Percentiles rank a stretch among this genome's conserved stretches.
Conservation (phyloP, 257 asterid genomes). For the Solanum habrochaites region DNA sequence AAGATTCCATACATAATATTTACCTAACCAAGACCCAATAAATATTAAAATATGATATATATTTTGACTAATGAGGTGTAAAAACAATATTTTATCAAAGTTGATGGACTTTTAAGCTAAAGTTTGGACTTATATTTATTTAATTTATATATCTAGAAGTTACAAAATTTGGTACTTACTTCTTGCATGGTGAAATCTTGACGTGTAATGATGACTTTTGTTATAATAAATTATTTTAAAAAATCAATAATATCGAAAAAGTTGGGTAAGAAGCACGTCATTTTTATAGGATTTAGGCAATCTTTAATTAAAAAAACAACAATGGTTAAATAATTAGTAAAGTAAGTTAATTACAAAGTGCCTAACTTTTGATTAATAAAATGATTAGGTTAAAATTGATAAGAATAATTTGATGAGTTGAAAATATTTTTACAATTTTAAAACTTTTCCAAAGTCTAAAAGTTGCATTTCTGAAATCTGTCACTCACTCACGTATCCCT, state of each 20-base stretch:
- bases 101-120: neutral
- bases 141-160: neutral
- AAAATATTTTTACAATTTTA: neutral
- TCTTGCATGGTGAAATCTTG: neutral
- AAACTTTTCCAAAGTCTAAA: constrained; percentile 20
- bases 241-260: neutral
- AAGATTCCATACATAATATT: neutral
- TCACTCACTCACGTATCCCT: constrained; percentile 14
- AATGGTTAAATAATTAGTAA: neutral
- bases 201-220: neutral
- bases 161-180: neutral
- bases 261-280: constrained; percentile 4
- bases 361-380: constrained; percentile 41
- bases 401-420: neutral
- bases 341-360: constrained; percentile 15
- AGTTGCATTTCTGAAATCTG: constrained; percentile 6
- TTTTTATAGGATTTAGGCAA: neutral
- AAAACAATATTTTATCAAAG: neutral
- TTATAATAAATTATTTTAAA: neutral
- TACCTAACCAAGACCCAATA: neutral
- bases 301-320: neutral
- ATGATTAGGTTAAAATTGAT: constrained; percentile 26
- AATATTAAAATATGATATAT: neutral
- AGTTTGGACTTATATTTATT: neutral
- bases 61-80: neutral